Evolutionary conservation across 495 filamentous ascomycete species (phyloP).

Genomic region (Aspergillus taichungensis): DNA sequence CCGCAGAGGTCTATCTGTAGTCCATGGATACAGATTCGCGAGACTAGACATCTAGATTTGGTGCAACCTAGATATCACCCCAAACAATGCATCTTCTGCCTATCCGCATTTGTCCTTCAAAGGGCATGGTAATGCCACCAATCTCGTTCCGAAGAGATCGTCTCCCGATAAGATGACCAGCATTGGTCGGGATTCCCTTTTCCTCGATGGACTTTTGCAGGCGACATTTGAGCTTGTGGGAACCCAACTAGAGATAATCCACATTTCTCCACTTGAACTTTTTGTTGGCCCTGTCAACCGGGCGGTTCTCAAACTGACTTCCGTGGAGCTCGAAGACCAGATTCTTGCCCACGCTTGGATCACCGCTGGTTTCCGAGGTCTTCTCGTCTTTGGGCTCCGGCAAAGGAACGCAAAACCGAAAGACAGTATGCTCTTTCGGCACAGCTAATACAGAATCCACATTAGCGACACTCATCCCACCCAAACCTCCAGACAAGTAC

Average conservation of each 20-base stretch:
- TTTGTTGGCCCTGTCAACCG: constrained; percentile 77
- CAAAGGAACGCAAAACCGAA: constrained; percentile 63
- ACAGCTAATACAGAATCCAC: constrained; percentile 37
- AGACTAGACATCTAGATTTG: no score
- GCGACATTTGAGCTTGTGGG: neutral
- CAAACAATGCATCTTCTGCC: no score
- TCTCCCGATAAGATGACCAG: no score
- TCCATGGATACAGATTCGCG: no score
- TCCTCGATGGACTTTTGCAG: no score
- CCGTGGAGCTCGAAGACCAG: constrained; percentile 84
- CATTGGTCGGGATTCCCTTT: no score
- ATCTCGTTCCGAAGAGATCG: no score
- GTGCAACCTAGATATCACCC: no score
- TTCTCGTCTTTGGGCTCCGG: constrained; percentile 13
- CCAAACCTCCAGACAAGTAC: neutral
- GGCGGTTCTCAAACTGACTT: constrained; percentile 72
- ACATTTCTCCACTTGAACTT: constrained; percentile 78
- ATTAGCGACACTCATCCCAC: neutral
- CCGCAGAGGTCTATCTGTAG: no score
- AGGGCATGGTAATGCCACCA: neutral
- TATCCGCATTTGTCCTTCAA: neutral
- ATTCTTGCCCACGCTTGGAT: constrained; percentile 13
- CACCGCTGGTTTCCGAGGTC: constrained; percentile 4
- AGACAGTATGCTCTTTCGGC: constrained; percentile 84
- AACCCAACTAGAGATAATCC: constrained; percentile 48